phyloP scores from a whole-genome alignment of 345 rosid genomes.

The Theobroma cacao region DNA sequence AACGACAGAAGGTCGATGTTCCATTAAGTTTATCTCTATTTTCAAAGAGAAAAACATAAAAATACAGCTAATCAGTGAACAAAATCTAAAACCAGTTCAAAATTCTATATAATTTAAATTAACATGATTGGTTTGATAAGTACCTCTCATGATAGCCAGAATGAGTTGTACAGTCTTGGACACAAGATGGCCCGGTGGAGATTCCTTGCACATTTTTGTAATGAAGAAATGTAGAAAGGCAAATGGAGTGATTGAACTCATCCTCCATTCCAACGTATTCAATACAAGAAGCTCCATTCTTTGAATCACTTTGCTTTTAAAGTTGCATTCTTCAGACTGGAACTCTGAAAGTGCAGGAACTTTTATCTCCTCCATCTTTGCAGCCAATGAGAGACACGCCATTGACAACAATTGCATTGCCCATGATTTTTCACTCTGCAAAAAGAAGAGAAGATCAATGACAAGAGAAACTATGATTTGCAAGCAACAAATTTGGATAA shows the following conservation, averaged over 20 bases:
- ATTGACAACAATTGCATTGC: constrained; percentile 44
- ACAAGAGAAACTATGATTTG: neutral
- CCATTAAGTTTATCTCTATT: constrained; percentile 42
- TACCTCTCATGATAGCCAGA: constrained; percentile 41
- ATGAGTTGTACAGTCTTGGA: constrained; percentile 26
- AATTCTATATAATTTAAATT: neutral
- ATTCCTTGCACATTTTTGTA: constrained; percentile 24
- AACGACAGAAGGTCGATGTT: constrained; percentile 47
- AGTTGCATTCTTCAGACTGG: constrained; percentile 33
- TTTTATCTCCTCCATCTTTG: constrained; percentile 56
- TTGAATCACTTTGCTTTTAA: constrained; percentile 38
- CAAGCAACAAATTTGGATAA: neutral
- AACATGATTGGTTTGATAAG: neutral
- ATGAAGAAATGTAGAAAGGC: constrained; percentile 41
- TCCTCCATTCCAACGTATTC: constrained; percentile 55
- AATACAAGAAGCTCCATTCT: constrained; percentile 75
- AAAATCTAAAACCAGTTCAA: neutral
- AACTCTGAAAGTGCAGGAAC: constrained; percentile 45
- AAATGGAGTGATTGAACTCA: constrained; percentile 53
- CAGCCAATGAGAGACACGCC: constrained; percentile 67
- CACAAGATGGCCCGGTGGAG: constrained; percentile 15
- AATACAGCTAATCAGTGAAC: neutral
- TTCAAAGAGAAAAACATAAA: neutral
- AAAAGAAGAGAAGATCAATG: neutral
- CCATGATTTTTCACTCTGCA: constrained; percentile 48